Evolutionary conservation across 2,329 filamentous ascomycete genomes (phyloP).

Genomic region (Hypoxylon sp.): DNA sequence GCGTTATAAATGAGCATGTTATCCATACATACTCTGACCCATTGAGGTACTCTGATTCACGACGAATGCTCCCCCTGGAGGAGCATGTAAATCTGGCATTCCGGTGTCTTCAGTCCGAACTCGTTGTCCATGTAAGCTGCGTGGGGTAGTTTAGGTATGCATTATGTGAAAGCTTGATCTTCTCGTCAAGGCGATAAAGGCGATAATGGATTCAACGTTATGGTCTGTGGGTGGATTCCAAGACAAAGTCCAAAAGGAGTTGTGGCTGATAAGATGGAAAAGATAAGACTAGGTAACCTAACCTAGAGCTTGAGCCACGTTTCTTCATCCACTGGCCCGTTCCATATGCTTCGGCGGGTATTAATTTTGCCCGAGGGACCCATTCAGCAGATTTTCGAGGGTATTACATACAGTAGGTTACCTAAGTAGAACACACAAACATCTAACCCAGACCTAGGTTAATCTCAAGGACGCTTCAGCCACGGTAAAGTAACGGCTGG

Average conservation of each 20-base stretch:
- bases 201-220: background rate
- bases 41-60: background rate
- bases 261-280: slow-evolving; percentile 2
- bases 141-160: background rate
- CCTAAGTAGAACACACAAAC: slow-evolving; percentile 4
- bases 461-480: slow-evolving; percentile 6
- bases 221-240: background rate
- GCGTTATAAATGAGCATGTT: background rate
- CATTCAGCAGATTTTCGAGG: background rate
- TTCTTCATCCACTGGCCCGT: background rate
- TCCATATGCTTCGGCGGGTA: slow-evolving; percentile 3
- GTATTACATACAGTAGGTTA: too few relatives aligned
- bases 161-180: background rate
- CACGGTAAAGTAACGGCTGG: slow-evolving; percentile 19
- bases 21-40: background rate
- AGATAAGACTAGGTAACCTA: background rate
- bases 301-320: slow-evolving; percentile 15
- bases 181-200: background rate
- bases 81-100: background rate
- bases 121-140: background rate
- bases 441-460: slow-evolving; percentile 18
- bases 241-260: background rate
- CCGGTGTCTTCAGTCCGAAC: background rate
- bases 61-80: background rate
- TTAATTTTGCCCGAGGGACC: background rate